Evolutionary conservation across 306 rosid genomes (phyloP), one percentile per base, ranked within the genome.

Genomic region (Vicia faba): DNA sequence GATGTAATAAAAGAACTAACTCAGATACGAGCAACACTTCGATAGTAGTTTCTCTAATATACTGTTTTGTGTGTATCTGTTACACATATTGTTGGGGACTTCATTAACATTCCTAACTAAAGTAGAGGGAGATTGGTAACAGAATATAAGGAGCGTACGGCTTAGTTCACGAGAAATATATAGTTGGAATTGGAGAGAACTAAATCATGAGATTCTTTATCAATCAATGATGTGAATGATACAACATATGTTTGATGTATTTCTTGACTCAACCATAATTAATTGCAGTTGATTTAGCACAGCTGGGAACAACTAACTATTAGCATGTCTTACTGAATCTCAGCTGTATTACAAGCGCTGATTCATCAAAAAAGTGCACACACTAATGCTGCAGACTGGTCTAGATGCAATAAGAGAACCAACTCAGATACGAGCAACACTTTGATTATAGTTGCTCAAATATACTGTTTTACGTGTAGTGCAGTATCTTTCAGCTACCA

Each of bases 401-500:
- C 33, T 19, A 51, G 28, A 50, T 18, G 28, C 56, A 50, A 50
- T 8, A 50, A 16, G 3, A 50, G 23, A 18, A 19, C 29, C 20
- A 50, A 18, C 29, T 50, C 28, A 19, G 11, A 50, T 11, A 19
- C 25, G 56, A 18, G 56, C 28, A 50, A 50, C 56, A 50, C 56
- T 50, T 18, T 4, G 9, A 44, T 44, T 9, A 38, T 38, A 16
- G 54, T 48, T 48, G 6, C 25, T 48, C 54, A 3, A 15, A 43
- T 51, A 44, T 58, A 44, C 35, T 38, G 39, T 55, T 26, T 38
- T 68, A 15, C 25, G 13, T 40, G 44, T 41, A 26, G 3, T 69
- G 56, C 43, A 14, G 5, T 69, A 66, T 69, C 13, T 19, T 35
- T 60, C 29, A 25, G 43, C 19, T 43, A 8, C 36, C 20, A 15